A percentile compares a stretch with the other conserved stretches of the same genome.
Conservation (phyloP, 164 flowering plant genomes). For the Liriodendron chinense region DNA sequence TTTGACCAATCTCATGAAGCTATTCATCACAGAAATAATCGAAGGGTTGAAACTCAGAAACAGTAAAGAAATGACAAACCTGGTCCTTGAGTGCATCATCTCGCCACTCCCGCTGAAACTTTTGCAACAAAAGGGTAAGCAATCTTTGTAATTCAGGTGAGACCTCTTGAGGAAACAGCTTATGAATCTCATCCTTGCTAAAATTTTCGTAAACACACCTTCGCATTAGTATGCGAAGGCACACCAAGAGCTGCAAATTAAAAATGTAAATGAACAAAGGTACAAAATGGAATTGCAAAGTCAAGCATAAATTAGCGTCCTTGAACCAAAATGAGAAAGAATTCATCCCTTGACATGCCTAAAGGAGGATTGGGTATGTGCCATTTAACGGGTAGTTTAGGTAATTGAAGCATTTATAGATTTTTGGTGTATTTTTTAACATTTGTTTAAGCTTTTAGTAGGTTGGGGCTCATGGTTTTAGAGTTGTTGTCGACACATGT, state of each 20-base stretch:
- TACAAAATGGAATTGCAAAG: neutral
- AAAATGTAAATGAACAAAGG: neutral
- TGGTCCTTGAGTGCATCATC: constrained; percentile 56
- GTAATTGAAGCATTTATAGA: too few relatives aligned
- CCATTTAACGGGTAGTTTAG: too few relatives aligned
- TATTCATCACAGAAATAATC: too few relatives aligned
- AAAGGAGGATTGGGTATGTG: too few relatives aligned
- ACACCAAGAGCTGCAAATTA: constrained; percentile 62
- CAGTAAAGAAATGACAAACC: constrained; percentile 30
- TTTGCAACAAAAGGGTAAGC: constrained; percentile 71
- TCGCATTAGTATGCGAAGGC: constrained; percentile 69
- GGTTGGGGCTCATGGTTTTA: too few relatives aligned
- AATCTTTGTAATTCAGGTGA: constrained; percentile 62
- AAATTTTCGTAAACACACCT: constrained; percentile 60
- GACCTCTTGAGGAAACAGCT: constrained; percentile 70
- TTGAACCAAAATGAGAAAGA: neutral
- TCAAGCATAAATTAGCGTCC: neutral
- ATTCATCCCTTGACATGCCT: too few relatives aligned
- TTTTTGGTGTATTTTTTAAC: too few relatives aligned
- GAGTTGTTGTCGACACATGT: too few relatives aligned
- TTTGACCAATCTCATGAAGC: too few relatives aligned
- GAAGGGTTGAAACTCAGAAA: neutral
- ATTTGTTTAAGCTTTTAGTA: too few relatives aligned
- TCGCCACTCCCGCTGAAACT: constrained; percentile 74
- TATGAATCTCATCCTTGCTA: constrained; percentile 61